Base-by-base conservation (phyloP, 768 basidiomycete species). In the Mycena chlorophos region DNA sequence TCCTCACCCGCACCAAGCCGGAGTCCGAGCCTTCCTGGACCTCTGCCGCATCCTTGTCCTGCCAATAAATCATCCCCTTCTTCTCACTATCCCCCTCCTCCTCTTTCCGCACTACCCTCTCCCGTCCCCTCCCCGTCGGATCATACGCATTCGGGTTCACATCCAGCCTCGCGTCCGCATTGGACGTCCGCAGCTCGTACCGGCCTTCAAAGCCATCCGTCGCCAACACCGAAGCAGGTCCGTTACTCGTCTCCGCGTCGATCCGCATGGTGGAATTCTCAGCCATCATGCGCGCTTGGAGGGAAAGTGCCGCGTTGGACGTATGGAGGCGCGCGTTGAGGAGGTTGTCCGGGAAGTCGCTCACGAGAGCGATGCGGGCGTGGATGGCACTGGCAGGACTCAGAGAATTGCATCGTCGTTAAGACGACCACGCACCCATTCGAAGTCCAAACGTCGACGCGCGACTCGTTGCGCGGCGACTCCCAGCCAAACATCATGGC, bases 141-240 rank as follows among this genome's bases (percentile, higher is more conserved):
- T 59, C 58, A 8, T 20, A 14, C 2, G 3, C 4, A 5, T 20
- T 17, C 47, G 31, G 22, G 37, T 26, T 1, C 1, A 1, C 19
- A 14, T 31, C n/a, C 1, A 60, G 45, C 8, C 26, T 1, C 2
- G 54, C 47, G 22, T 1, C 13, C 19, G 30, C 46, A 12, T 19
- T 13, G n/a, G 58, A 49, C 29, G 54, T 55, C 39, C 17, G 51
- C 19, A 60, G 16, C 25, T 60, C 54, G 14, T 56, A 60, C 8
- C 20, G 25, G 4, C 58, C 58, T 28, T 60, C 58, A 29, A 40
- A 60, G 6, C 42, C 28, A 4, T 54, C 23, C 16, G 31, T 10
- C 0, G 56, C 14, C 4, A 16, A 8, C 2, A 60, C 16, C 10
- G 27, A 22, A 2, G 47, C 54, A 14, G 54, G 39, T 0, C 30